Evolutionary conservation across 371 early-diverging fungal species (phyloP).

Genomic region (Mortierella sp.): DNA sequence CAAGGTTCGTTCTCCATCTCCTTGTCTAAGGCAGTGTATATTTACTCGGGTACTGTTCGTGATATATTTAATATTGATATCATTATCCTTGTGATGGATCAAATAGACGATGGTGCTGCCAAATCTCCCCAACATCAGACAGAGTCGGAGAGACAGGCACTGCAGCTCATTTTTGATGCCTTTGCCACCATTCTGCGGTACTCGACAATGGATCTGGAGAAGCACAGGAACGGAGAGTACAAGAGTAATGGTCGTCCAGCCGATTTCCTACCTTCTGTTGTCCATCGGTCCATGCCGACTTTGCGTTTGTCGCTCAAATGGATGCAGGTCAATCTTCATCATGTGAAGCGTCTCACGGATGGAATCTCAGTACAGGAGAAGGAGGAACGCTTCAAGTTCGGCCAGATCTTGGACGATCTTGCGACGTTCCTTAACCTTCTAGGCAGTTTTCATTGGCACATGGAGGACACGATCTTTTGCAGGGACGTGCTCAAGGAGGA

Average conservation of each 20-base stretch:
- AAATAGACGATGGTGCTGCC: slow-evolving; percentile 31
- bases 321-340: slow-evolving; percentile 46
- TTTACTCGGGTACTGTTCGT: too few species aligned
- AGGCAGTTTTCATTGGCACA: slow-evolving; percentile 21
- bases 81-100: background rate
- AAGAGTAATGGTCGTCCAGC: slow-evolving; percentile 39
- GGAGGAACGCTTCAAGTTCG: slow-evolving; percentile 29
- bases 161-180: slow-evolving; percentile 30
- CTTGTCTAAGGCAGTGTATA: background rate
- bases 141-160: slow-evolving; percentile 34
- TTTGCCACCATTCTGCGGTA: slow-evolving; percentile 45
- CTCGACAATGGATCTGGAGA: slow-evolving; percentile 25
- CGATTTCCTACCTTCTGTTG: slow-evolving; percentile 45
- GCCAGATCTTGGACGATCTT: slow-evolving; percentile 30
- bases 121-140: slow-evolving; percentile 22
- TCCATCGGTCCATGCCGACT: slow-evolving; percentile 49
- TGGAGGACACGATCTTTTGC: slow-evolving; percentile 44
- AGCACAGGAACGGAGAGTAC: slow-evolving; percentile 38
- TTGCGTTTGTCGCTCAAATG: slow-evolving; percentile 52
- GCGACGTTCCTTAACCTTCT: slow-evolving; percentile 34
- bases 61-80: too few species aligned
- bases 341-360: slow-evolving; percentile 45
- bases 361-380: slow-evolving; percentile 28
- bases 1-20: slow-evolving; percentile 12
- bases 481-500: slow-evolving; percentile 55